Evolutionary conservation across 164 flowering plant genomes (phyloP).

Genomic region (Houttuynia cordata): DNA sequence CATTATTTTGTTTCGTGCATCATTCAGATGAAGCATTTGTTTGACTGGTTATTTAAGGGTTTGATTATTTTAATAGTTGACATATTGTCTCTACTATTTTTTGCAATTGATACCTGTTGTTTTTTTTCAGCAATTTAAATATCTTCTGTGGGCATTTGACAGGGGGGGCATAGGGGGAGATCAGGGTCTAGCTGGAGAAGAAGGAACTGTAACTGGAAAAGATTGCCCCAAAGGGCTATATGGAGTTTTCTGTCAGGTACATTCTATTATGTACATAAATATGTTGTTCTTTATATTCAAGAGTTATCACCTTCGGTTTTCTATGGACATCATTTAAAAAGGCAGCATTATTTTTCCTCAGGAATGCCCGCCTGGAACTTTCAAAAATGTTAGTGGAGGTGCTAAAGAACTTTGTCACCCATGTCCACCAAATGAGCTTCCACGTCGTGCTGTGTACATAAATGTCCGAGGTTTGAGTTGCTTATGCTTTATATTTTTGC

Average conservation of each 20-base stretch:
- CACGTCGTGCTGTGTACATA: conserved; percentile 66
- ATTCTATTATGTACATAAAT: not conserved
- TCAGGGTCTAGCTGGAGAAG: conserved; percentile 45
- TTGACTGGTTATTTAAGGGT: not conserved
- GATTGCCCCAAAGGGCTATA: conserved; percentile 86
- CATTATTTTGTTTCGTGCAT: not conserved
- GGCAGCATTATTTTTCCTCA: conserved; percentile 15
- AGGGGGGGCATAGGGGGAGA: conserved; percentile 79
- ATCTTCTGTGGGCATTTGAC: conserved; percentile 5
- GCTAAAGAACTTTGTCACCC: conserved; percentile 49
- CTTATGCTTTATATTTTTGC: too few species aligned
- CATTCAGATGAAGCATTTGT: not conserved
- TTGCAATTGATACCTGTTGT: not conserved
- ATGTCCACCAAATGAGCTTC: conserved; percentile 74
- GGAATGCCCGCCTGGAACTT: conserved; percentile 96
- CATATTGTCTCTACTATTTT: not conserved
- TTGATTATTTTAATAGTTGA: not conserved
- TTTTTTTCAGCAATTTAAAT: not conserved
- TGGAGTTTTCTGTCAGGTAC: conserved; percentile 86
- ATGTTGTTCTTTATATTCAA: not conserved
- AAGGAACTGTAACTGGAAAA: conserved; percentile 80
- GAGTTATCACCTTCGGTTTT: too few species aligned
- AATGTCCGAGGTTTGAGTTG: conserved; percentile 56
- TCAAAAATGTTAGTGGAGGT: conserved; percentile 77
- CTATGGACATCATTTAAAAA: not conserved